phyloP scores from a whole-genome alignment of 306 rosid species.

The Prunus armeniaca region DNA sequence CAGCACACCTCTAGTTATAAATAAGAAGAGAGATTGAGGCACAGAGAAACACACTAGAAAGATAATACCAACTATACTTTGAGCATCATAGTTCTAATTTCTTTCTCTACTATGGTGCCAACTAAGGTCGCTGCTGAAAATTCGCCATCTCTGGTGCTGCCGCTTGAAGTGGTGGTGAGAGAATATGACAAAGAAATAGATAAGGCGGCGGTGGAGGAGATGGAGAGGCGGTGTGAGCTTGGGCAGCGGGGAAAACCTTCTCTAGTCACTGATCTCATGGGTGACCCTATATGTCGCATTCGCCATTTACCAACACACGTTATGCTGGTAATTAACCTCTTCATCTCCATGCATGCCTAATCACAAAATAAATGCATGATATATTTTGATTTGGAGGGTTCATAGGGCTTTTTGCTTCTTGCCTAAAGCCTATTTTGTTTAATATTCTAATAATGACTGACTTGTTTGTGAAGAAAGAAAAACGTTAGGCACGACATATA shows the following conservation, averaged over 20 bases:
- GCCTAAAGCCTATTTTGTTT: background rate
- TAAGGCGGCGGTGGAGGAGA: constrained; percentile 62
- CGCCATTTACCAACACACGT: constrained; percentile 69
- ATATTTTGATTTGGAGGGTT: too few species aligned
- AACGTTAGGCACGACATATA: background rate
- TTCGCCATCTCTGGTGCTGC: constrained; percentile 20
- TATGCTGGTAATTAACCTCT: constrained; percentile 64
- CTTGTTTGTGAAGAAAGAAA: background rate
- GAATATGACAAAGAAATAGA: constrained; percentile 69
- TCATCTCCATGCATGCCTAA: background rate
- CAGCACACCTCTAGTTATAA: constrained; percentile 27
- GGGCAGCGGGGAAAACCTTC: constrained; percentile 66
- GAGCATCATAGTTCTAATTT: background rate
- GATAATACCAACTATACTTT: background rate
- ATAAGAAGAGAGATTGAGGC: constrained; percentile 5
- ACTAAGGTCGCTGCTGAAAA: constrained; percentile 55
- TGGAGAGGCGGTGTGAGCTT: constrained; percentile 72
- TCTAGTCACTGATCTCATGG: constrained; percentile 85
- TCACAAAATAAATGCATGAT: too few species aligned
- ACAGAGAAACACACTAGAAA: background rate
- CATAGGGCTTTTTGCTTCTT: too few species aligned
- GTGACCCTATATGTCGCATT: constrained; percentile 81
- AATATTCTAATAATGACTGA: background rate
- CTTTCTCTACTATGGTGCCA: constrained; percentile 38
- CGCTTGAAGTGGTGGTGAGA: constrained; percentile 37